phyloP scores from a whole-genome alignment of 2,329 filamentous ascomycete genomes.

The Fusarium concolor region DNA sequence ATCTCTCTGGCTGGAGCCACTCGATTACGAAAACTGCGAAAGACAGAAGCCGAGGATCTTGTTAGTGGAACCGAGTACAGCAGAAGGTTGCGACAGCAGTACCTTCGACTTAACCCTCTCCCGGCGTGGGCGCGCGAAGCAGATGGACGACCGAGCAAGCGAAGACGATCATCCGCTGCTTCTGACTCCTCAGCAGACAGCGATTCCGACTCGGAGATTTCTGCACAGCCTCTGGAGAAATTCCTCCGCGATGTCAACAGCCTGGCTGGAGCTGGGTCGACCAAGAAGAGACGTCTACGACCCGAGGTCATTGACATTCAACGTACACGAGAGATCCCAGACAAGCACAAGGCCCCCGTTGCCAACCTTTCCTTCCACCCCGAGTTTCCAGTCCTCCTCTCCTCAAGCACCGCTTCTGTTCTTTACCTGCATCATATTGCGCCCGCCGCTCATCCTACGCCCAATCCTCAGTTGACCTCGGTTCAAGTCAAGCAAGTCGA shows the following conservation, averaged over 20 bases:
- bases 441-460: conserved; percentile 77
- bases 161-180: conserved; percentile 63
- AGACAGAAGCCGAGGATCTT: conserved; percentile 84
- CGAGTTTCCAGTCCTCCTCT: conserved; percentile 86
- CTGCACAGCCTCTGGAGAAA: conserved; percentile 80
- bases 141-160: conserved; percentile 63
- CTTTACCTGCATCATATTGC: conserved; percentile 91
- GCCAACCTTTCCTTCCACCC: conserved; percentile 92
- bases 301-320: conserved; percentile 93
- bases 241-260: conserved; percentile 81
- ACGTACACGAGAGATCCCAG: conserved; percentile 85
- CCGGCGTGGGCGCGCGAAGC: conserved; percentile 69
- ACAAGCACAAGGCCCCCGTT: conserved; percentile 81
- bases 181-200: conserved; percentile 65
- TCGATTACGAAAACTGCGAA: conserved; percentile 83
- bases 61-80: conserved; percentile 89
- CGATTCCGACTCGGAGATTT: conserved; percentile 69
- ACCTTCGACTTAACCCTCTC: conserved; percentile 68
- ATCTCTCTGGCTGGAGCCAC: conserved; percentile 83
- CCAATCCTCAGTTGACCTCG: conserved; percentile 90
- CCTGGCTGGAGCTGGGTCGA: conserved; percentile 66
- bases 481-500: conserved; percentile 87
- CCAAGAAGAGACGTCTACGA: conserved; percentile 77
- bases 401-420: conserved; percentile 86
- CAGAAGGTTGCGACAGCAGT: conserved; percentile 82